A percentile compares a stretch with the other conserved stretches of the same genome.
Conservation (phyloP, 2,329 filamentous ascomycete genomes). For the Pyrenophora graminea region DNA sequence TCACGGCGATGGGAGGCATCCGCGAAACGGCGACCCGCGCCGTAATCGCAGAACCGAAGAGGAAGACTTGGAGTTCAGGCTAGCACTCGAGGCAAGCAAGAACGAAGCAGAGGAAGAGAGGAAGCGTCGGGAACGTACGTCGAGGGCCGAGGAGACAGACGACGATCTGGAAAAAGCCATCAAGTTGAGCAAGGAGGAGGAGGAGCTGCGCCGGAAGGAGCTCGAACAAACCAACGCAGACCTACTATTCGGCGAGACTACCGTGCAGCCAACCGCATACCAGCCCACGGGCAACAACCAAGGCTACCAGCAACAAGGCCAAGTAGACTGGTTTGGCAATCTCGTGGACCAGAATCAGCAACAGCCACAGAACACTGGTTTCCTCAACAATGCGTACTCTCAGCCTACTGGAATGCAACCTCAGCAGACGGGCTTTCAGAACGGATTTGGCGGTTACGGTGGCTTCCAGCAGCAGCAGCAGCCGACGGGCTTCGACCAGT, state of each 20-base stretch:
- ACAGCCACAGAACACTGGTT: slow-evolving; percentile 68
- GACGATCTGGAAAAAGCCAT: slow-evolving; percentile 95
- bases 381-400: slow-evolving; percentile 68
- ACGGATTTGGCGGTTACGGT: slow-evolving; percentile 69
- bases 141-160: slow-evolving; percentile 62
- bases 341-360: slow-evolving; percentile 72
- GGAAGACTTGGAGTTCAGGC: slow-evolving; percentile 79
- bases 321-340: slow-evolving; percentile 97
- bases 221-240: slow-evolving; percentile 83
- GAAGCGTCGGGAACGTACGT: slow-evolving; percentile 65
- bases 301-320: slow-evolving; percentile 94
- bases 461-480: slow-evolving; percentile 57
- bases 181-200: slow-evolving; percentile 90
- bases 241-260: slow-evolving; percentile 83
- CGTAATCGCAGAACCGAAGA: slow-evolving; percentile 70
- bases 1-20: slow-evolving; percentile 48
- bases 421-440: slow-evolving; percentile 68
- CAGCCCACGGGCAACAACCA: slow-evolving; percentile 92
- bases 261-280: slow-evolving; percentile 66
- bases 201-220: slow-evolving; percentile 83
- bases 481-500: slow-evolving; percentile 69
- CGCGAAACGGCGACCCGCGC: slow-evolving; percentile 43
- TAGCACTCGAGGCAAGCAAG: slow-evolving; percentile 94
- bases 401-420: slow-evolving; percentile 75
- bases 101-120: slow-evolving; percentile 89